phyloP scores from a whole-genome alignment of 257 asterid genomes.

The Scutellaria minor region DNA sequence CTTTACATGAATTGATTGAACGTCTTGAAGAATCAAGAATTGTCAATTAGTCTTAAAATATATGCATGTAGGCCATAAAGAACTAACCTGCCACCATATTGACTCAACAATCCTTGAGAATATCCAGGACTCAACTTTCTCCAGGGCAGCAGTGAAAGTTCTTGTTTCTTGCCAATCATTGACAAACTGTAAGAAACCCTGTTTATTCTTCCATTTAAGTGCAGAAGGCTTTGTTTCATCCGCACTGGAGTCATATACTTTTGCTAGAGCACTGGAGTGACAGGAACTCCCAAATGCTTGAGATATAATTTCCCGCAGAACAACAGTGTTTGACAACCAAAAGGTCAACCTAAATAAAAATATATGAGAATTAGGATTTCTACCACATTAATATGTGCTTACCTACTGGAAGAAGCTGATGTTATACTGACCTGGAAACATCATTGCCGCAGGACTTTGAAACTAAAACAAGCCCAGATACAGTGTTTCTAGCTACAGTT shows the following conservation, averaged over 20 bases:
- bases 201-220: constrained; percentile 47
- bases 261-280: constrained; percentile 55
- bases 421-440: constrained; percentile 72
- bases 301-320: constrained; percentile 78
- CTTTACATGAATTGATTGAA: not conserved
- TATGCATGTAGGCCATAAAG: constrained; percentile 1
- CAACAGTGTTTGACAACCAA: constrained; percentile 92
- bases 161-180: constrained; percentile 97
- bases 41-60: not conserved
- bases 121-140: constrained; percentile 92
- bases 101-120: constrained; percentile 92
- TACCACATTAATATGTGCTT: constrained; percentile 31
- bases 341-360: constrained; percentile 69
- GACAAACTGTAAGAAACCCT: constrained; percentile 57
- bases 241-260: constrained; percentile 49
- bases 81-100: constrained; percentile 98
- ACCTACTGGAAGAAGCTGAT: constrained; percentile 29
- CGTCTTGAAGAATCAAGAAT: constrained; percentile 14
- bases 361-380: constrained; percentile 25
- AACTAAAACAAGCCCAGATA: constrained; percentile 83
- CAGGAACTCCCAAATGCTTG: constrained; percentile 84
- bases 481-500: constrained; percentile 80
- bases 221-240: constrained; percentile 47
- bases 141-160: constrained; percentile 81
- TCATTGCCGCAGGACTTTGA: constrained; percentile 93